Evolutionary conservation across 2,329 filamentous ascomycete genomes (phyloP), one percentile per base, ranked within the genome.

Genomic region (Leptosphaerulina australis): DNA sequence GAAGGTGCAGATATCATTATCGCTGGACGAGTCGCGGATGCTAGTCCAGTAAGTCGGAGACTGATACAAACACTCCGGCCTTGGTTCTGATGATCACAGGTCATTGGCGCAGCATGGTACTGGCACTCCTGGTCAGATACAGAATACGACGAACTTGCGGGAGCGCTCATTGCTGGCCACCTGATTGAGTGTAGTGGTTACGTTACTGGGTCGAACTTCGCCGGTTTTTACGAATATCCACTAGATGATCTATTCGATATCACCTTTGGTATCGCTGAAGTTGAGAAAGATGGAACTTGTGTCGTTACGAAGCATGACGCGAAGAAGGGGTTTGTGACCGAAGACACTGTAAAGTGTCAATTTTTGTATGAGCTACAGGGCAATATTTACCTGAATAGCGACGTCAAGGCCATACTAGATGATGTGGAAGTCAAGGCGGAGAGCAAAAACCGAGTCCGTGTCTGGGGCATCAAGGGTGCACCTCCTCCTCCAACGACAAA

Each of bases 41-140:
- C 67, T 2, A 67, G 60, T 51, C 70, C 69, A 3, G 68, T 71
- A 54, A 45, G 43, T 47, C 20, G 12, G 18, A 24, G 26, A 35
- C 18, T 37, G 15, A 9, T 20, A 15, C 18, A 18, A 22, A 26
- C 12, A 48, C 5, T 38, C 5, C 5, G 11, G 29, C 17, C 17
- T 8, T 21, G 5, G n/a, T 18, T 10, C 20, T 50, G n/a, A 46
- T 39, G 8, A 44, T 9, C 25, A 0, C 11, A 69, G 62, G 80
- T 83, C 0, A 82, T 84, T 49, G 82, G 78, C 0, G 80, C 81
- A 0, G 81, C 81, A 0, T 78, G 77, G 59, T 84, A 75, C 70
- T 85, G 81, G 77, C 76, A 84, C 44, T 68, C 72, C 1, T 85
- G 81, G 83, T 51, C 55, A 0, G 73, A 77, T 12, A 73, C 69